Evolutionary conservation across 345 rosid species (phyloP).

Genomic region (Zanthoxylum bungeanum): DNA sequence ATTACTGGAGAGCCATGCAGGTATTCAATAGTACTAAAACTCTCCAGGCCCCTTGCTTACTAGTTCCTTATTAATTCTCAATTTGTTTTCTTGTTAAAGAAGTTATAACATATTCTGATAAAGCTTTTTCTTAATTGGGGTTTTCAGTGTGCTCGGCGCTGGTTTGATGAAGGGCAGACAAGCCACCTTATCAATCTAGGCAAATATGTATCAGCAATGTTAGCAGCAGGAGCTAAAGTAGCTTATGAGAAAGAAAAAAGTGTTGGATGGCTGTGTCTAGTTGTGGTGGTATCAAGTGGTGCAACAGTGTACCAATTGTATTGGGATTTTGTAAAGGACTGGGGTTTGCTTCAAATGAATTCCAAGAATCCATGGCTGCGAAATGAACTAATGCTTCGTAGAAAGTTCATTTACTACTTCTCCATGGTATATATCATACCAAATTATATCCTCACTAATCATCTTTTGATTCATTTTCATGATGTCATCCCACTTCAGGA

Average conservation of each 20-base stretch:
- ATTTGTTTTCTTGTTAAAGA: not conserved
- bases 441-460: not conserved
- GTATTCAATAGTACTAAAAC: conserved; percentile 33
- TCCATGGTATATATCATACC: conserved; percentile 61
- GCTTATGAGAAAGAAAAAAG: conserved; percentile 75
- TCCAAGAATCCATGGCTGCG: conserved; percentile 99
- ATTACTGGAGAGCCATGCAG: conserved; percentile 99
- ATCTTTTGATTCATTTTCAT: not conserved
- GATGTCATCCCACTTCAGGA: not conserved
- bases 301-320: conserved; percentile 92
- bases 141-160: conserved; percentile 83
- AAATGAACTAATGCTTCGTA: conserved; percentile 88
- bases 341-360: conserved; percentile 92
- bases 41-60: not conserved
- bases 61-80: not conserved
- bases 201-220: conserved; percentile 93
- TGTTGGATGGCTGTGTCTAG: conserved; percentile 61
- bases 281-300: conserved; percentile 70
- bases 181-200: conserved; percentile 82
- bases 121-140: not conserved
- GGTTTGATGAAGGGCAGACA: conserved; percentile 88
- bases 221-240: conserved; percentile 93
- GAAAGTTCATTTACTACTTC: conserved; percentile 79
- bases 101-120: conserved; percentile 3
- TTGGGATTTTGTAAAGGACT: conserved; percentile 97